Percentiles rank a stretch among this genome's conserved stretches.
These are phyloP conservation scores for Linaria vulgaris DNA, from an alignment of 257 asterid species.

Conservation along the genomic window DNA sequence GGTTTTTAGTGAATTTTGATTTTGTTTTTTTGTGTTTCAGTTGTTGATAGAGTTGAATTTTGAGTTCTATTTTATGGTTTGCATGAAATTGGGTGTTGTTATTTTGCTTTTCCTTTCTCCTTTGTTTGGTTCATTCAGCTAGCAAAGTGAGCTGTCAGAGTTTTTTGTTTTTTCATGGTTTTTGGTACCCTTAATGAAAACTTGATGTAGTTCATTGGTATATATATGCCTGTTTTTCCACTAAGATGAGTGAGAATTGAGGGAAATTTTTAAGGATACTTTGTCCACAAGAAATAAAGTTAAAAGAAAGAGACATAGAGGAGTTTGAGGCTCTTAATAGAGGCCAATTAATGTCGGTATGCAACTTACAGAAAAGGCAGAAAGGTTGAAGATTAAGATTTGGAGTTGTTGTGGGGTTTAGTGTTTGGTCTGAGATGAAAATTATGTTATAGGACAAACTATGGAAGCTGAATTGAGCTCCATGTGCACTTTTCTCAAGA, in stretches of 20 bases:
- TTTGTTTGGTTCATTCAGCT: constrained; percentile 19
- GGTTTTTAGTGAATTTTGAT: constrained; percentile 33
- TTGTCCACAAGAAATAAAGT: background rate
- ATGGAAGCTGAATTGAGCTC: background rate
- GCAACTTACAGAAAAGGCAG: background rate
- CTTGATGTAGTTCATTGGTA: background rate
- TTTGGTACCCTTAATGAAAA: background rate
- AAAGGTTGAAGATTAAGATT: constrained; percentile 8
- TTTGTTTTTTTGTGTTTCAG: constrained; percentile 17
- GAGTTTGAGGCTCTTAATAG: constrained; percentile 2
- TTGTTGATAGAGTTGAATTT: constrained; percentile 18
- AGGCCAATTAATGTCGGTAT: constrained; percentile 2
- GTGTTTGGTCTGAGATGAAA: background rate
- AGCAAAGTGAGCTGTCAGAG: constrained; percentile 15
- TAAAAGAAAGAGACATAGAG: constrained; percentile 6
- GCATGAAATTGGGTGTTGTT: constrained; percentile 24
- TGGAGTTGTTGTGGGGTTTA: constrained; percentile 3
- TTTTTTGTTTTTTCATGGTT: constrained; percentile 18
- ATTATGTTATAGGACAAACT: background rate
- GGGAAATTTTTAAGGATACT: constrained; percentile 6
- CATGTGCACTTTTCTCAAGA: background rate
- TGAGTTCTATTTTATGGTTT: constrained; percentile 11
- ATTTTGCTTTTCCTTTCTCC: background rate
- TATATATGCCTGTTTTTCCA: constrained; percentile 1
- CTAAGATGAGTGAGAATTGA: constrained; percentile 20